Evolutionary conservation across 139 green algal genomes (phyloP), one percentile per base, ranked within the genome.

Genomic region (Diplosphaera chodatii): DNA sequence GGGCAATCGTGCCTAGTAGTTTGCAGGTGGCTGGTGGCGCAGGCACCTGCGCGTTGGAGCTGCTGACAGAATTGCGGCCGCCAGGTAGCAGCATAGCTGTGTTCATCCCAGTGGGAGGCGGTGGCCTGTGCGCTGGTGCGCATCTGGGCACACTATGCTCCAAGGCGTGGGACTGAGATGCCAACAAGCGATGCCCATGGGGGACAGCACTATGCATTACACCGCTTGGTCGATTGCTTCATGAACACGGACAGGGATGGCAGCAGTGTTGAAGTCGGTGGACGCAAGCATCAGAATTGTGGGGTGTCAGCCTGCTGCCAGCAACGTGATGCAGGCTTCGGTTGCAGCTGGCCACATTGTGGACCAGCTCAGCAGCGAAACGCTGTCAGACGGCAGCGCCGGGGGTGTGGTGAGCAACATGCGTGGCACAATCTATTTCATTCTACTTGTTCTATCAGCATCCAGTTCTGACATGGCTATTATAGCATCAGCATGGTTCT

Each of bases 51-150:
- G 81, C 79, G 6, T 27, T 90, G 4, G 87, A 92, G 63, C 67
- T 92, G 31, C 74, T 92, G 59, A 64, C 71, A 63, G 68, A 80
- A 55, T 48, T 85, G 63, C 48, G 18, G 48, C 76, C 64, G 6
- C 59, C 59, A 3, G 48, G 34, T 0, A 32, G 64, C 1, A 62
- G 85, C 34, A 77, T 86, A 32, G 66, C 76, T 10, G 83, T 88
- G 37, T 83, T 87, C 48, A 78, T 92, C 15, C 87, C 87, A 25
- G 83, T 92, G 18, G 87, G 87, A n/a, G 84, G 87, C 8, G 87
- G 87, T 5, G 86, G 86, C 48, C 78, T 92, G 13, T 81, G 86
- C 1, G 71, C 70, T 33, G 75, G 75, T 56, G 33, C n/a, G n/a
- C n/a, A n/a, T n/a, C n/a, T n/a, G n/a, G n/a, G n/a, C n/a, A n/a